phyloP scores from a whole-genome alignment of 139 green algal species.

The Raphidocelis subcapitata region DNA sequence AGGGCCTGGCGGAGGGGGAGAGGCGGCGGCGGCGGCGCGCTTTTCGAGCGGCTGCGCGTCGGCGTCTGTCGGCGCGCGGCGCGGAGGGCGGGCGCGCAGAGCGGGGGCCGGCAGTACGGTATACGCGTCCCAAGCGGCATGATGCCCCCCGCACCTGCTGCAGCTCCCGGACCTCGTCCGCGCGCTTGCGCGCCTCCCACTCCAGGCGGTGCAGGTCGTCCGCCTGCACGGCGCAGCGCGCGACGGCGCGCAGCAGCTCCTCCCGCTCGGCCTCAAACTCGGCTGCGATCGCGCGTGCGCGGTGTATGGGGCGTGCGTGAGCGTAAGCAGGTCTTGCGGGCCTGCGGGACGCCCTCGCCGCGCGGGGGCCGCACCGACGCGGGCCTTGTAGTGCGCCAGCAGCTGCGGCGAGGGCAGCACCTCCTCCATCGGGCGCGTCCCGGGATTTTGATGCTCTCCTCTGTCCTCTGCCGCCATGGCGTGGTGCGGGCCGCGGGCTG shows the following conservation, averaged over 20 bases:
- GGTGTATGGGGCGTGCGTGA: neutral
- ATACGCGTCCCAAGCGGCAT: neutral
- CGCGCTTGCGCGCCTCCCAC: conserved; percentile 72
- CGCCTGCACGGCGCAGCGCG: conserved; percentile 45
- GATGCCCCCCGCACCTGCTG: conserved; percentile 62
- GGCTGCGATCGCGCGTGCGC: conserved; percentile 34
- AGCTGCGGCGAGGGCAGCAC: conserved; percentile 35
- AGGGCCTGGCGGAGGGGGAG: conserved; percentile 57
- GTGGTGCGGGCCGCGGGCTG: too few species aligned
- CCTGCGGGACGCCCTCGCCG: neutral
- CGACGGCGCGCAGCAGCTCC: conserved; percentile 62
- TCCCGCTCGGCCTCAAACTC: conserved; percentile 76
- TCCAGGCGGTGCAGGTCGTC: conserved; percentile 63
- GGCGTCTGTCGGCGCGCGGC: too few species aligned
- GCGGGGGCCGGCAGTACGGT: neutral
- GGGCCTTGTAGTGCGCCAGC: conserved; percentile 51
- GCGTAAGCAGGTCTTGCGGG: neutral
- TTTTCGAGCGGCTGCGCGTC: too few species aligned
- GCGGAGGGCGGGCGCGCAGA: neutral
- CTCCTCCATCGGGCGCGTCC: conserved; percentile 10
- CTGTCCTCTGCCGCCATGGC: too few species aligned
- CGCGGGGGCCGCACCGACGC: conserved; percentile 31
- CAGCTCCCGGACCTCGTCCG: conserved; percentile 78
- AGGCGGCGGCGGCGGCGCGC: too few species aligned
- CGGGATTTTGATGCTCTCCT: too few species aligned